Percentiles rank a stretch among this genome's conserved stretches.
Conservation (phyloP, 2,329 filamentous ascomycete genomes). For the Clarireedia hainanense region DNA sequence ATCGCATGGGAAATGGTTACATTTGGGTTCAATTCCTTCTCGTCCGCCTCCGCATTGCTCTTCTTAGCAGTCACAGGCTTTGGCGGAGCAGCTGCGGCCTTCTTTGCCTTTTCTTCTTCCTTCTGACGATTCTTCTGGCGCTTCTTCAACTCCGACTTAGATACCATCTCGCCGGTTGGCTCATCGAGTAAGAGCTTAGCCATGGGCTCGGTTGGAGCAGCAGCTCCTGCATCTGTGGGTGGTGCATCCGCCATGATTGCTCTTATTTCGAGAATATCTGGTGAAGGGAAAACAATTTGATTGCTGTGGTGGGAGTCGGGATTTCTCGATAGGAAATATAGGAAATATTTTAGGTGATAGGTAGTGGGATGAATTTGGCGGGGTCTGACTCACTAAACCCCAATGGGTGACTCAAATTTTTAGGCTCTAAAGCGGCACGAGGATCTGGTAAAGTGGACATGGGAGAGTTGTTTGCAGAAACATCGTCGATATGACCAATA, state of each 20-base stretch:
- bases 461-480: too few species aligned
- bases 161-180: constrained; percentile 80
- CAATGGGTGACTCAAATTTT: neutral
- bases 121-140: constrained; percentile 83
- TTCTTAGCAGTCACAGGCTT: constrained; percentile 53
- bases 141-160: constrained; percentile 89
- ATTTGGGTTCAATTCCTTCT: constrained; percentile 70
- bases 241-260: constrained; percentile 27
- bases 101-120: constrained; percentile 83
- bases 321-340: neutral
- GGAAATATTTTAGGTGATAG: neutral
- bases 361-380: constrained; percentile 11
- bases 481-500: neutral
- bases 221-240: constrained; percentile 4
- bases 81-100: constrained; percentile 60
- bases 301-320: too few species aligned
- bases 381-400: constrained; percentile 12
- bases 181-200: constrained; percentile 69
- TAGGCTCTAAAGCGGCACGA: neutral
- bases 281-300: neutral
- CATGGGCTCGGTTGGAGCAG: constrained; percentile 20
- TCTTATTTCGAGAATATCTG: constrained; percentile 9
- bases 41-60: constrained; percentile 41
- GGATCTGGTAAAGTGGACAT: neutral
- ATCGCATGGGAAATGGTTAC: constrained; percentile 35